Percentiles rank a stretch among this genome's conserved stretches.
Evolutionary conservation across 495 filamentous ascomycete species (phyloP).

Genomic region (Aspergillus baeticus): DNA sequence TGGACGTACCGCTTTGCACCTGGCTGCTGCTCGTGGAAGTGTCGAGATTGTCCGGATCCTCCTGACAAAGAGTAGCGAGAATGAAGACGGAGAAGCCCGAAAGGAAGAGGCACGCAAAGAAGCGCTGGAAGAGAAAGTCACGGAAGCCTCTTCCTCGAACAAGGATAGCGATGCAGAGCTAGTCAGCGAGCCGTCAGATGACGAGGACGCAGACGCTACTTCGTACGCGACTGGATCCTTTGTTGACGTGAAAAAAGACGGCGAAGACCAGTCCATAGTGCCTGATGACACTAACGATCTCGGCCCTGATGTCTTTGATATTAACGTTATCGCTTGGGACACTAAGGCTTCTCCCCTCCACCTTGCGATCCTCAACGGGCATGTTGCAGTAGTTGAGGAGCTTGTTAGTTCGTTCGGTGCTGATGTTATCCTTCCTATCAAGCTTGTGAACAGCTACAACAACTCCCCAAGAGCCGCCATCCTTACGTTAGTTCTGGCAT

Average conservation of each 20-base stretch:
- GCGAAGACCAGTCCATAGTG: conserved; percentile 23
- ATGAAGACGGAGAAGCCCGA: conserved; percentile 64
- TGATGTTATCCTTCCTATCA: conserved; percentile 69
- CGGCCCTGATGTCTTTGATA: conserved; percentile 75
- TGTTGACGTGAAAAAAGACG: conserved; percentile 56
- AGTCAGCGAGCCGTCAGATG: conserved; percentile 22
- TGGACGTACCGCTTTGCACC: conserved; percentile 74
- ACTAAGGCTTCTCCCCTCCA: conserved; percentile 68
- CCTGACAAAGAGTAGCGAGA: conserved; percentile 64
- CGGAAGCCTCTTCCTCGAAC: conserved; percentile 32
- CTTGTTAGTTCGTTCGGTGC: conserved; percentile 73
- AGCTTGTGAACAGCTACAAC: conserved; percentile 45
- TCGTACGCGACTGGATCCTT: conserved; percentile 58
- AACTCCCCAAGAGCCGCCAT: conserved; percentile 54
- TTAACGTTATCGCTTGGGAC: conserved; percentile 77
- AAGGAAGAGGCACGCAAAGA: conserved; percentile 50
- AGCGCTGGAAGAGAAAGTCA: conserved; percentile 46
- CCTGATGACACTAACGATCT: conserved; percentile 55
- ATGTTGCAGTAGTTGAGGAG: conserved; percentile 62
- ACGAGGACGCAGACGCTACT: conserved; percentile 32
- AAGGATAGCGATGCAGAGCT: conserved; percentile 30
- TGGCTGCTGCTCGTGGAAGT: conserved; percentile 68
- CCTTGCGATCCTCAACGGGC: conserved; percentile 70
- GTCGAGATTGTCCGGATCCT: conserved; percentile 67
- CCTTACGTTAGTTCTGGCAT: conserved; percentile 61